Percentiles rank a stretch among this genome's conserved stretches.
These are phyloP conservation scores for Hyaloscypha variabilis DNA, from an alignment of 495 filamentous ascomycete genomes.

Conservation along the genomic window DNA sequence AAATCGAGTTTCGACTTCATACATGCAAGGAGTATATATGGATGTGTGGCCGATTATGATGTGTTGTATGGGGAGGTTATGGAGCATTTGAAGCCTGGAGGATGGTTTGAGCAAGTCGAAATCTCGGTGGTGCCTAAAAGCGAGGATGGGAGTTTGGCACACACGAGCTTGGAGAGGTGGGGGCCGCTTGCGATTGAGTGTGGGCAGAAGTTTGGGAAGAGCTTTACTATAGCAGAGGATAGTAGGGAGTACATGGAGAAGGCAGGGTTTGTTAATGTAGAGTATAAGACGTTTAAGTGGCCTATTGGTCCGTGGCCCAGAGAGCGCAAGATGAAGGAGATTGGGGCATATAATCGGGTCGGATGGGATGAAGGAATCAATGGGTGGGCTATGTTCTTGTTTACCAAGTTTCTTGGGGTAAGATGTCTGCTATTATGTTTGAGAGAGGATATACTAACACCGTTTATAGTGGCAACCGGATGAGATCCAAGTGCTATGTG, in stretches of 20 bases:
- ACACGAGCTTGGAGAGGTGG: constrained; percentile 30
- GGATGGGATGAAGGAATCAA: constrained; percentile 45
- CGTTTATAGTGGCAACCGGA: constrained; percentile 32
- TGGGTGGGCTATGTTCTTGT: constrained; percentile 24
- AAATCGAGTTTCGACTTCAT: constrained; percentile 53
- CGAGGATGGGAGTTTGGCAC: constrained; percentile 24
- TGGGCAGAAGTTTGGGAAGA: constrained; percentile 42
- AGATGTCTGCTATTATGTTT: constrained; percentile 31
- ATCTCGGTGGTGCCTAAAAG: constrained; percentile 36
- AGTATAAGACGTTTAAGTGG: constrained; percentile 51
- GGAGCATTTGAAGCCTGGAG: constrained; percentile 46
- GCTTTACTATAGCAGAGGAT: constrained; percentile 38
- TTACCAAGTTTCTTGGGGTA: constrained; percentile 17
- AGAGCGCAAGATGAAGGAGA: constrained; percentile 46
- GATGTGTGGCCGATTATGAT: constrained; percentile 37
- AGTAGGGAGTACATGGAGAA: constrained; percentile 42
- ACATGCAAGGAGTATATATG: constrained; percentile 48
- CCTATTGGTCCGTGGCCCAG: constrained; percentile 52
- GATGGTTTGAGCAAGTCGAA: constrained; percentile 53
- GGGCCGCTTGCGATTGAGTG: constrained; percentile 37
- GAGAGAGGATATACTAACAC: constrained; percentile 41
- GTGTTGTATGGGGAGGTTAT: not conserved
- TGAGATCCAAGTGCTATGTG: constrained; percentile 8
- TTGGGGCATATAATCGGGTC: constrained; percentile 45
- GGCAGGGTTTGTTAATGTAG: constrained; percentile 60